Evolutionary conservation across 1,284 basidiomycete genomes (phyloP).

Genomic region (Papiliotrema flavescens): DNA sequence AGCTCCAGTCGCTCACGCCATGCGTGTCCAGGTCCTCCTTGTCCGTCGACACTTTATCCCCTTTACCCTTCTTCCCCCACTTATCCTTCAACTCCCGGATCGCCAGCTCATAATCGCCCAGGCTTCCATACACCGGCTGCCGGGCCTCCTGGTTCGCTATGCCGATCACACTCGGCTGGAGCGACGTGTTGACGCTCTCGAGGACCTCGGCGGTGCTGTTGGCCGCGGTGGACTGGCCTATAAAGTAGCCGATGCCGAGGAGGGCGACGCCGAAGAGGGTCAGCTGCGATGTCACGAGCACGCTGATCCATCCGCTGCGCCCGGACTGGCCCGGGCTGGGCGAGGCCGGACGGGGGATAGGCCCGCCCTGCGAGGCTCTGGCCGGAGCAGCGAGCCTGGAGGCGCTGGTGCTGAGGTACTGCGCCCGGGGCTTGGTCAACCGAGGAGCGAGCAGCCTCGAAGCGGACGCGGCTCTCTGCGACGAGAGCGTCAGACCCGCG

Average conservation of each 20-base stretch:
- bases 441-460: too few species aligned
- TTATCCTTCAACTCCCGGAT: slow-evolving; percentile 30
- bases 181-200: neutral
- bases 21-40: slow-evolving; percentile 42
- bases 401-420: too few species aligned
- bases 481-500: too few species aligned
- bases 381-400: neutral
- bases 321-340: neutral
- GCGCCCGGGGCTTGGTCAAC: too few species aligned
- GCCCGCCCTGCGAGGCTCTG: neutral
- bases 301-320: neutral
- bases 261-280: neutral
- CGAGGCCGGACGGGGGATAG: neutral
- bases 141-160: slow-evolving; percentile 17
- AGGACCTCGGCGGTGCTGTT: neutral
- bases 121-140: slow-evolving; percentile 37
- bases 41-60: slow-evolving; percentile 42
- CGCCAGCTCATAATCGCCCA: slow-evolving; percentile 33
- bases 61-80: slow-evolving; percentile 28
- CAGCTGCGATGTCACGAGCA: neutral
- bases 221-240: neutral
- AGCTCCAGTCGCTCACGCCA: slow-evolving; percentile 48
- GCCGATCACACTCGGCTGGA: neutral
- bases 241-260: slow-evolving; percentile 2
- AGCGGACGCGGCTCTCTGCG: too few species aligned